Percentiles rank a stretch among this genome's conserved stretches.
These are phyloP conservation scores for Phaseolus coccineus DNA, from an alignment of 331 rosid genomes.

Conservation along the genomic window DNA sequence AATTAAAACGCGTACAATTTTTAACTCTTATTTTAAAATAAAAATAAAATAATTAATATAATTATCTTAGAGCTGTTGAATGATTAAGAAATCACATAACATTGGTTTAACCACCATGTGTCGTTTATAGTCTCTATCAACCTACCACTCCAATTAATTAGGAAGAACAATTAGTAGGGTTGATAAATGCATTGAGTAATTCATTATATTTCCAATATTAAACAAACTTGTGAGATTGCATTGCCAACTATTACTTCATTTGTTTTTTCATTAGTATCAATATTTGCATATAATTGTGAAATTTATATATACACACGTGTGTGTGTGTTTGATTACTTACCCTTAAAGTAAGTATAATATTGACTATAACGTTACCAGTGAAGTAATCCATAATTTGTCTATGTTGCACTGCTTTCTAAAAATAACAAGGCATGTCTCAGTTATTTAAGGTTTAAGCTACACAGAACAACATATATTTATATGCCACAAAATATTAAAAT, in stretches of 20 bases:
- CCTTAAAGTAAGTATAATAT: conserved; percentile 21
- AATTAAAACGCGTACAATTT: no score
- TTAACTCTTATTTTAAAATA: no score
- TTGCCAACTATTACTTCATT: no score
- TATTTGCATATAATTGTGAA: neutral
- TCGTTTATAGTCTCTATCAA: no score
- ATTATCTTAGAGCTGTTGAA: no score
- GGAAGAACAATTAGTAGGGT: no score
- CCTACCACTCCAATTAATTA: no score
- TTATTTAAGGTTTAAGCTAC: neutral
- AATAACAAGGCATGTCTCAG: neutral
- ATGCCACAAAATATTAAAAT: neutral
- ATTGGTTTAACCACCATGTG: no score
- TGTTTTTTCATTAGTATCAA: neutral
- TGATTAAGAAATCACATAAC: no score
- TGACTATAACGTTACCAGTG: neutral
- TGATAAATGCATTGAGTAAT: no score
- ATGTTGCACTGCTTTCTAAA: neutral
- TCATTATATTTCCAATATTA: neutral
- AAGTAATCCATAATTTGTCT: conserved; percentile 1
- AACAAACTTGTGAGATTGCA: neutral
- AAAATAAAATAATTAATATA: no score
- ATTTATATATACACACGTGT: neutral
- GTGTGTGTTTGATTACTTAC: neutral
- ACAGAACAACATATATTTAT: neutral